Base-by-base conservation (phyloP, 73 alveolate genomes). In the Diophrys sp. region DNA sequence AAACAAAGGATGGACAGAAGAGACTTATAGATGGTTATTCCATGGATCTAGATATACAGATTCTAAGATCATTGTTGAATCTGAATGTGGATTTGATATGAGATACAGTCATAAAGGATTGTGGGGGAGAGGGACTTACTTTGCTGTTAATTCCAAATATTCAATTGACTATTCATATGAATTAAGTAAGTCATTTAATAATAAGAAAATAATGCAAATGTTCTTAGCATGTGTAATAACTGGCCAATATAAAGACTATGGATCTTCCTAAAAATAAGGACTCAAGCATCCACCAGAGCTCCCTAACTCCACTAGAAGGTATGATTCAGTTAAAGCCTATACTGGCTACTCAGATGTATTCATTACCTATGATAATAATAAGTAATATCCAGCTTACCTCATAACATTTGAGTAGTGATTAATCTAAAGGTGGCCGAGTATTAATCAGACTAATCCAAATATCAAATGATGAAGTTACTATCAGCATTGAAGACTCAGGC, bases 121-220 rank as follows among this genome's bases (percentile, higher is more conserved):
- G 87, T 83, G 91, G 91, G 91, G 91, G 29, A 26, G 26, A 53
- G 91, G 86, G 18, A 29, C 34, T 23, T 83, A 83, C 74, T 83
- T 83, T 54, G 85, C 91, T 14, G 31, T 1, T 18, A 83, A 67
- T 11, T 57, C 78, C 1, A 8, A 55, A 1, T 76, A 83, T 53
- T 56, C 82, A 8, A 23, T 67, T 30, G 8, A 0, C 18, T 83
- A 83, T 74, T 5, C 74, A 27, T 29, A 76, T 71, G 25, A 27
- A 0, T n/a, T n/a, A n/a, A 54, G 33, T 30, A 31, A 26, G 0
- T 1, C 54, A 25, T 14, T 29, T 25, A 34, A 75, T 44, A 26
- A 57, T 23, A 8, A 5, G 14, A 80, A 70, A 1, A 44, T 29
- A 1, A 14, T 1, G 2, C 73, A 75, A 67, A 69, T 83, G 91